These are phyloP conservation scores for Lagenaria siceraria DNA, from an alignment of 306 rosid species.

Conservation along the genomic window DNA sequence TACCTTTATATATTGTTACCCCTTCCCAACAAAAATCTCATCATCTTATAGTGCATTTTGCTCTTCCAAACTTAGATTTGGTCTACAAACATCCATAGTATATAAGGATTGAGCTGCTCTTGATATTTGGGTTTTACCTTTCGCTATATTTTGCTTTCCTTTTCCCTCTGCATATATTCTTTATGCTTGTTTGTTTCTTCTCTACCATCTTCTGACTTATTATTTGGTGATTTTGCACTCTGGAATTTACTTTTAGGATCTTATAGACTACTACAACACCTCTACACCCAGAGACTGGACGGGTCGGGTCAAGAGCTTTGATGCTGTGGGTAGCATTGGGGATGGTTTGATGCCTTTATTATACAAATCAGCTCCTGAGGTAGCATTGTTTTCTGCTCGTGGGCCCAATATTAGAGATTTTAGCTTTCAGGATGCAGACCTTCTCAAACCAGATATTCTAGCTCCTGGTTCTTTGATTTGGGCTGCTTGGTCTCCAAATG, in stretches of 20 bases:
- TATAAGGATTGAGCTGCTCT: not conserved
- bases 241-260: slow-evolving; percentile 50
- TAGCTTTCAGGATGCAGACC: slow-evolving; percentile 93
- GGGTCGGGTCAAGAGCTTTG: slow-evolving; percentile 83
- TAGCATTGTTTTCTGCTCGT: slow-evolving; percentile 87
- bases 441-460: slow-evolving; percentile 94
- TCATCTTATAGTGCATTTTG: not conserved
- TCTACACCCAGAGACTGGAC: slow-evolving; percentile 97
- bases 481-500: slow-evolving; percentile 99
- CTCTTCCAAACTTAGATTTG: not conserved
- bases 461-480: slow-evolving; percentile 98
- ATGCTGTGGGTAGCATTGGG: slow-evolving; percentile 71
- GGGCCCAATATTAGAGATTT: slow-evolving; percentile 95
- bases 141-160: not conserved
- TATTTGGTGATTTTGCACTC: slow-evolving; percentile 15
- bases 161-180: not conserved
- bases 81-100: not conserved
- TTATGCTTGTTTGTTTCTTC: slow-evolving; percentile 6
- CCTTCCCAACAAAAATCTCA: not conserved
- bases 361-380: slow-evolving; percentile 96
- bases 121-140: not conserved
- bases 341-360: slow-evolving; percentile 85
- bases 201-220: not conserved
- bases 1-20: not conserved
- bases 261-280: slow-evolving; percentile 70